A percentile compares a stretch with the other conserved stretches of the same genome.
Evolutionary conservation across 345 rosid genomes (phyloP).

Genomic region (Pistacia atlantica): DNA sequence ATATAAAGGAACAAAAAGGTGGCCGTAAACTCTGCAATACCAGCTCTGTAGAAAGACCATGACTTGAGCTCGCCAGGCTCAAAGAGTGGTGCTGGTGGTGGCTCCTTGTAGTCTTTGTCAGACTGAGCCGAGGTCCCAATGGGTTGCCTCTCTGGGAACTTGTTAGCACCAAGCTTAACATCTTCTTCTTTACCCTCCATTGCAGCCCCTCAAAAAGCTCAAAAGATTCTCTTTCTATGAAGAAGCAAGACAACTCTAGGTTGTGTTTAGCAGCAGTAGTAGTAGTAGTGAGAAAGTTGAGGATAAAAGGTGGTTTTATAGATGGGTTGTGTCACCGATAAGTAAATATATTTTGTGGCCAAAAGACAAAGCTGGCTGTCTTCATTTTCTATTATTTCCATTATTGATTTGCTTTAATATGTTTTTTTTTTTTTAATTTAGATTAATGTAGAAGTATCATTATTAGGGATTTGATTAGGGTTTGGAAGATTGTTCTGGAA

Average conservation of each 20-base stretch:
- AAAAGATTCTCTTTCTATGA: background rate
- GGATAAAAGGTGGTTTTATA: constrained; percentile 35
- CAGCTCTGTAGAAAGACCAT: constrained; percentile 79
- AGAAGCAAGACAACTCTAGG: background rate
- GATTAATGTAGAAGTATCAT: background rate
- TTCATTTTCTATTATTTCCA: background rate
- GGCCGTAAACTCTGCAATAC: constrained; percentile 66
- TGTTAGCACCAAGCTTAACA: constrained; percentile 68
- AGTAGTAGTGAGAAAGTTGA: background rate
- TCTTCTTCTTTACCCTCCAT: constrained; percentile 81
- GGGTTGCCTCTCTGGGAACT: constrained; percentile 68
- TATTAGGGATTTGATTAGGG: background rate
- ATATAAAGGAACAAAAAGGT: constrained; percentile 69
- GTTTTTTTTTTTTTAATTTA: background rate
- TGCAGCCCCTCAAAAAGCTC: background rate
- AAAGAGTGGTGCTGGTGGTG: constrained; percentile 62
- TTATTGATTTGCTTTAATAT: background rate
- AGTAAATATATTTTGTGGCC: background rate
- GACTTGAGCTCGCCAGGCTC: constrained; percentile 69
- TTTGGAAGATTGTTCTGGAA: constrained; percentile 38
- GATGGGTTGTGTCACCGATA: background rate
- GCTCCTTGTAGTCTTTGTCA: constrained; percentile 57
- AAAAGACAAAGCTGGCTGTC: constrained; percentile 15
- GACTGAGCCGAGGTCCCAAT: constrained; percentile 64
- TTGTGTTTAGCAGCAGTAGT: background rate